Conservation (phyloP, 495 filamentous ascomycete species). For the Aspergillus panamensis region DNA sequence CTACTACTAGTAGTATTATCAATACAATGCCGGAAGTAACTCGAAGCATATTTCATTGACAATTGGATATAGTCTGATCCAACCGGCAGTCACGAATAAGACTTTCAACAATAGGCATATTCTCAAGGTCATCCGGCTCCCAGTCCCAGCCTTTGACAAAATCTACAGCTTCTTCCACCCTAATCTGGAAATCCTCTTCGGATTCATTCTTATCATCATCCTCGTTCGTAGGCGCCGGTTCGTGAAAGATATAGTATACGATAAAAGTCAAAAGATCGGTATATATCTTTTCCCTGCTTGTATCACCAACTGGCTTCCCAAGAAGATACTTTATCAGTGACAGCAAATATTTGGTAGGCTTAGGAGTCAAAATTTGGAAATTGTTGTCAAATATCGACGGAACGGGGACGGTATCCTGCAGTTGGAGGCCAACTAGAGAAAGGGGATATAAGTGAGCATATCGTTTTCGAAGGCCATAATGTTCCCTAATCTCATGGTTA, state of each 20-base stretch:
- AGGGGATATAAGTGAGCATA: slow-evolving; percentile 13
- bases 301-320: slow-evolving; percentile 2
- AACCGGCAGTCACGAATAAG: slow-evolving; percentile 19
- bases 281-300: slow-evolving; percentile 9
- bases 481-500: slow-evolving; percentile 1
- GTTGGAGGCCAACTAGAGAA: slow-evolving; percentile 16
- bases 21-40: too few species aligned
- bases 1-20: too few species aligned
- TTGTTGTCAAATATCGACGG: slow-evolving; percentile 14
- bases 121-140: slow-evolving; percentile 3
- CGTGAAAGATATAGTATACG: slow-evolving; percentile 15
- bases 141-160: slow-evolving; percentile 21
- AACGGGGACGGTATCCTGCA: slow-evolving; percentile 21
- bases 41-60: not conserved
- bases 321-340: slow-evolving; percentile 10
- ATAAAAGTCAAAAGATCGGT: slow-evolving; percentile 17
- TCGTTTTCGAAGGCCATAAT: not conserved
- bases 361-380: slow-evolving; percentile 18
- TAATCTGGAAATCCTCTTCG: slow-evolving; percentile 24
- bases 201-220: slow-evolving; percentile 18
- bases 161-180: slow-evolving; percentile 13
- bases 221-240: slow-evolving; percentile 11
- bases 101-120: slow-evolving; percentile 16
- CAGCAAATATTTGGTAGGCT: slow-evolving; percentile 17
- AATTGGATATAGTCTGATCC: not conserved